Conservation (phyloP, 257 asterid genomes). For the Handroanthus guayacan region DNA sequence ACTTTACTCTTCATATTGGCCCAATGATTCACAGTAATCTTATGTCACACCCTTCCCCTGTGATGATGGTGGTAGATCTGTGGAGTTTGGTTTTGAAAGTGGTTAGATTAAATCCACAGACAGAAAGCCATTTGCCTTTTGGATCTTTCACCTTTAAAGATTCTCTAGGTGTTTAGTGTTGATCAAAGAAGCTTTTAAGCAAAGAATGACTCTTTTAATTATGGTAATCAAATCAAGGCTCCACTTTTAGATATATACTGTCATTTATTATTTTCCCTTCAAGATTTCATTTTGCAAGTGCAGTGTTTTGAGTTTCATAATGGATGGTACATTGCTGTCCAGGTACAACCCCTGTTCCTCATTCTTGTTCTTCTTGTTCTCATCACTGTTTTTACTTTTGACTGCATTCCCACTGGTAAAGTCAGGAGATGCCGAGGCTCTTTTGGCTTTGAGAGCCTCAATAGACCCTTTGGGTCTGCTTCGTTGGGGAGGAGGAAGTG, state of each 20-base stretch:
- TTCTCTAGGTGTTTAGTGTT: constrained; percentile 34
- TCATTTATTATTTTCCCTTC: constrained; percentile 26
- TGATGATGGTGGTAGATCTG: constrained; percentile 53
- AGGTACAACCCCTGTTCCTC: constrained; percentile 23
- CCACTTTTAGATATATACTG: constrained; percentile 19
- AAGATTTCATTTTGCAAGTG: constrained; percentile 23
- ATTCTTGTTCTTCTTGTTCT: constrained; percentile 36
- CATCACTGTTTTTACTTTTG: constrained; percentile 34
- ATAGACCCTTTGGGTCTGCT: constrained; percentile 67
- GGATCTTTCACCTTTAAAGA: constrained; percentile 29
- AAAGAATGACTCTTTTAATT: background rate
- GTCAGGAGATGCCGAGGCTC: constrained; percentile 77
- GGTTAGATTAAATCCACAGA: constrained; percentile 21
- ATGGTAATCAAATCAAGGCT: constrained; percentile 39
- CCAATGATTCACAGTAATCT: constrained; percentile 32
- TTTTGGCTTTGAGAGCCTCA: constrained; percentile 58
- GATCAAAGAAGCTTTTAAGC: constrained; percentile 26
- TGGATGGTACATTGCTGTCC: constrained; percentile 32
- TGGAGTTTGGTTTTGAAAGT: constrained; percentile 30
- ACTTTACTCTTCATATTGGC: constrained; percentile 42
- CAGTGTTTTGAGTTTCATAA: constrained; percentile 26
- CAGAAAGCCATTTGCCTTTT: constrained; percentile 43
- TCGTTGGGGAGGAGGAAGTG: constrained; percentile 57
- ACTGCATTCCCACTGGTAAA: constrained; percentile 42
- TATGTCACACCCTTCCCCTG: constrained; percentile 32